These are phyloP conservation scores for Entomortierella beljakovae DNA, from an alignment of 192 early-diverging fungal species.

Conservation along the genomic window DNA sequence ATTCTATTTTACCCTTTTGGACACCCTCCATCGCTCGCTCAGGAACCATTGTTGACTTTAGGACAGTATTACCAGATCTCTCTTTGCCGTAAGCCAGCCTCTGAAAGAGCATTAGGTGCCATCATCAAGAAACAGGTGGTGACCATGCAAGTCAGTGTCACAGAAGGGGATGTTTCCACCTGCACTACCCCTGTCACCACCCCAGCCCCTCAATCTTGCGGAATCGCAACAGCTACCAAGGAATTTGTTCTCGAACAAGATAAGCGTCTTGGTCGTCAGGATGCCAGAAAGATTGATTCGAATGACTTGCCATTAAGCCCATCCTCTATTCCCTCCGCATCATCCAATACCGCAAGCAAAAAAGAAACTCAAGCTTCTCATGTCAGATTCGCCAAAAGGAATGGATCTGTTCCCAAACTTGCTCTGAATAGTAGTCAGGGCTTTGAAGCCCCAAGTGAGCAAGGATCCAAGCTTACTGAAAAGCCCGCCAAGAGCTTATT, in stretches of 20 bases:
- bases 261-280: background rate
- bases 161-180: slow-evolving; percentile 1
- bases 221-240: background rate
- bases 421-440: background rate
- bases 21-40: slow-evolving; percentile 45
- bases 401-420: slow-evolving; percentile 28
- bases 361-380: slow-evolving; percentile 17
- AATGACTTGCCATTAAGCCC: too few species aligned
- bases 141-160: slow-evolving; percentile 23
- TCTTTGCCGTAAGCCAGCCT: slow-evolving; percentile 49
- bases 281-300: slow-evolving; percentile 4
- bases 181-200: background rate
- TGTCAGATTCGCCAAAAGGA: slow-evolving; percentile 43
- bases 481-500: slow-evolving; percentile 31
- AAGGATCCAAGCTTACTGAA: background rate
- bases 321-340: too few species aligned
- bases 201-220: background rate
- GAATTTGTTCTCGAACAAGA: background rate
- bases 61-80: slow-evolving; percentile 44
- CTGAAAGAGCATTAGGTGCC: slow-evolving; percentile 40
- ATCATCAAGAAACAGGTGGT: slow-evolving; percentile 49
- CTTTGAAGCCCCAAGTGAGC: background rate
- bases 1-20: slow-evolving; percentile 51
- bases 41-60: slow-evolving; percentile 39
- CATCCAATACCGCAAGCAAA: background rate